Evolutionary conservation across 768 basidiomycete species (phyloP), one percentile per base, ranked within the genome.

Genomic region (Pleurotus tuber-regium): DNA sequence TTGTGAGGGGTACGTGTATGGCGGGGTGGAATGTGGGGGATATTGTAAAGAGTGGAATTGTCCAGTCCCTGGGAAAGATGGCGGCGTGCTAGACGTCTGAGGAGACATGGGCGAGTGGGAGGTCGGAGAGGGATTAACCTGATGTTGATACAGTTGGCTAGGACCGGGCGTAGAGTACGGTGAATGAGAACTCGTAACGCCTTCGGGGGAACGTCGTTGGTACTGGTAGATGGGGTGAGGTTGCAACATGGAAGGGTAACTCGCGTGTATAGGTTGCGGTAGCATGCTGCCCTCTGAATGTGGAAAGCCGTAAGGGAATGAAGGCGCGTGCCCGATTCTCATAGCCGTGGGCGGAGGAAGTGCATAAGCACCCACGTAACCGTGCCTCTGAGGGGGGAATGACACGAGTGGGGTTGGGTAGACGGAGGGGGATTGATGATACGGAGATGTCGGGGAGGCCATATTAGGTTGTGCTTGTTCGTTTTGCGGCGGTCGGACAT

Each of bases 311-410:
- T 69, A 68, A 18, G 66, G 54, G 55, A 71, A 75, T 25, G 63
- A 54, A 33, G 68, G 67, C 39, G 71, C 54, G 50, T 75, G 76
- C 4, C 60, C 62, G 54, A 75, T 62, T 26, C 52, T 67, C 48
- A 68, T 57, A 9, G 68, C 65, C 19, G 70, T 69, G 58, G 73
- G 77, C 2, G 71, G 54, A 57, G 78, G 66, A 63, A 78, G 67
- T 59, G 71, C 63, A 67, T 82, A 82, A 64, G 72, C 78, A 50
- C 73, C 72, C 23, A 68, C 60, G 53, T 73, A 77, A 58, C 59
- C 60, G 23, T 60, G 38, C 18, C 59, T 66, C 26, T 72, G 43
- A 4, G 24, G 3, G 10, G 24, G 24, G 24, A 10, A 44, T 1
- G 43, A 16, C 43, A 44, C 23, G 24, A 44, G 43, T 2, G 43